phyloP scores from a whole-genome alignment of 257 asterid species.

The Apocynum venetum region DNA sequence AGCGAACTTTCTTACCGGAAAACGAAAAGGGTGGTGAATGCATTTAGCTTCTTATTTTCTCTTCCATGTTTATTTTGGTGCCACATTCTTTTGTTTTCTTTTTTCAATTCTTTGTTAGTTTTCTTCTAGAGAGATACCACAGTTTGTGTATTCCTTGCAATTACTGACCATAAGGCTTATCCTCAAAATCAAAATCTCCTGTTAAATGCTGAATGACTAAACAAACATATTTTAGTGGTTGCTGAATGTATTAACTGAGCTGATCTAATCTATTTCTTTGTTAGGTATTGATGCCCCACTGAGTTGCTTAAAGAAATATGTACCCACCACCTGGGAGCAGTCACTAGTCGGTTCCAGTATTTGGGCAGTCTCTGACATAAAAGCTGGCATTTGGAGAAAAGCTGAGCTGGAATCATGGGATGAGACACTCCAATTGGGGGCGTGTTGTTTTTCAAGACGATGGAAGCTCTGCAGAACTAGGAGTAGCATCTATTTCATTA shows the following conservation, averaged over 20 bases:
- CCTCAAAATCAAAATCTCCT: slow-evolving; percentile 6
- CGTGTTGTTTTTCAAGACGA: slow-evolving; percentile 65
- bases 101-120: neutral
- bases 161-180: slow-evolving; percentile 10
- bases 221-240: neutral
- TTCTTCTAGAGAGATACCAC: neutral
- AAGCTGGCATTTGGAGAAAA: slow-evolving; percentile 73
- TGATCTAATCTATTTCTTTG: slow-evolving; percentile 14
- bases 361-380: slow-evolving; percentile 66
- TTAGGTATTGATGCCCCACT: slow-evolving; percentile 69
- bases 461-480: slow-evolving; percentile 70
- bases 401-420: slow-evolving; percentile 93
- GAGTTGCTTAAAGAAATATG: slow-evolving; percentile 60
- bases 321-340: slow-evolving; percentile 71
- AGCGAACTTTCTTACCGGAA: too few relatives aligned
- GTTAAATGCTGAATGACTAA: neutral
- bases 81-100: neutral
- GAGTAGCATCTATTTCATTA: slow-evolving; percentile 53
- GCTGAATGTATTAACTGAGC: slow-evolving; percentile 2
- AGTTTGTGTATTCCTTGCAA: neutral
- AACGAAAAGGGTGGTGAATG: neutral
- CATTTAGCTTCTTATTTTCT: neutral
- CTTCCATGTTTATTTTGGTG: neutral
- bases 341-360: slow-evolving; percentile 79
- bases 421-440: slow-evolving; percentile 52